Evolutionary conservation across 2,329 filamentous ascomycete species (phyloP), one percentile per base, ranked within the genome.

Genomic region (Hypoxylon sp.): DNA sequence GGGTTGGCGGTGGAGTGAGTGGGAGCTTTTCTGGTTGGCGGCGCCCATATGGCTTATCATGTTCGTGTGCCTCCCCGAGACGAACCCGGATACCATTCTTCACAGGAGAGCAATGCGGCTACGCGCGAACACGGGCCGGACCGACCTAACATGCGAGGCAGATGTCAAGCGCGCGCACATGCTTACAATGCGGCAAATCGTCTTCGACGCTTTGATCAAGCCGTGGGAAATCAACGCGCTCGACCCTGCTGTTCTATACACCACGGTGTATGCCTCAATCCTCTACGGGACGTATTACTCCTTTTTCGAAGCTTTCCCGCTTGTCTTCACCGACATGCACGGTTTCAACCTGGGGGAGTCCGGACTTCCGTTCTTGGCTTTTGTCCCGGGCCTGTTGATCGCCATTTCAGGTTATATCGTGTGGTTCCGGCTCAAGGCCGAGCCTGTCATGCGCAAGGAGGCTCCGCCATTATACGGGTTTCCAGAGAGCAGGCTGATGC

Each of bases 271-370:
- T 67, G 80, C 79, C 7, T 77, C 78, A 3, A 74, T 84, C 21
- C 75, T 80, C 25, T 86, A 83, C 61, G 79, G 75, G 11, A 79
- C 75, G 14, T 79, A 79, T 61, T 85, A 85, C 68, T 80, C 80
- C 14, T 85, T 82, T 78, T 85, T 85, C 73, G 82, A 85, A 60
- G 79, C 77, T 0, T 85, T 85, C 65, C 83, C 83, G 1, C 74
- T 84, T 6, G 82, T 84, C 57, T 86, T 83, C 72, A 72, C 75
- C 13, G 74, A 75, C 14, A 74, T 80, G 52, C 84, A 86, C 73
- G 74, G 75, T 38, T 84, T 86, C 77, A 81, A 78, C 69, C 74
- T 82, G 1, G 80, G 81, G 10, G 69, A 80, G 43, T 75, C 79
- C 32, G 81, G 82, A 5, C 70, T 84, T 0, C 77, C 80, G 25